A percentile compares a stretch with the other conserved stretches of the same genome.
Conservation (phyloP, 1,284 basidiomycete genomes). For the Hymenochaete sp. region DNA sequence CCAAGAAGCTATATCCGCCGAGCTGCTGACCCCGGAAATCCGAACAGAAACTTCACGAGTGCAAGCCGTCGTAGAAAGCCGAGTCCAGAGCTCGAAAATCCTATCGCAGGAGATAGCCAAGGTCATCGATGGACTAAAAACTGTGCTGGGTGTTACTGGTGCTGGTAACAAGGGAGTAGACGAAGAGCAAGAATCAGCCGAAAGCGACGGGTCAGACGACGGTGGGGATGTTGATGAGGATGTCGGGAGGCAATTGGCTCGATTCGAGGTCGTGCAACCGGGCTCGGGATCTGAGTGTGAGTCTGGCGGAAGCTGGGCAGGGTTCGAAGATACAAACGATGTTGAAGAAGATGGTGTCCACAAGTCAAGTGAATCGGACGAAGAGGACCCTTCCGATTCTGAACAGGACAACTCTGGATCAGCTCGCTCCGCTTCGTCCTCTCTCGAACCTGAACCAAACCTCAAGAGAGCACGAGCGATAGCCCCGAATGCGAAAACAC, state of each 20-base stretch:
- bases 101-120: conserved; percentile 53
- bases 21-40: conserved; percentile 30
- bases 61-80: conserved; percentile 57
- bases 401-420: conserved; percentile 10
- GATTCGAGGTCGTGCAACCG: conserved; percentile 6
- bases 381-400: conserved; percentile 19
- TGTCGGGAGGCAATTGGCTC: conserved; percentile 23
- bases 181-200: conserved; percentile 20
- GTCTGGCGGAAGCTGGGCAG: background rate
- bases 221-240: conserved; percentile 25
- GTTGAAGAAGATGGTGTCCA: conserved; percentile 15
- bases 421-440: conserved; percentile 19
- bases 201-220: conserved; percentile 19
- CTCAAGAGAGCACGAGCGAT: conserved; percentile 14
- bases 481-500: conserved; percentile 13
- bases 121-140: conserved; percentile 43
- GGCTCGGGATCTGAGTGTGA: background rate
- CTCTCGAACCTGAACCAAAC: conserved; percentile 14
- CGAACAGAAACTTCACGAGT: conserved; percentile 28
- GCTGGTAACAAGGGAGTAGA: conserved; percentile 20
- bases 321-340: background rate
- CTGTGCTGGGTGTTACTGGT: conserved; percentile 32
- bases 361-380: conserved; percentile 7
- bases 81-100: conserved; percentile 69
- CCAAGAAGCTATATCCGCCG: conserved; percentile 35